Evolutionary conservation across 441 rosid species (phyloP).

Genomic region (Adansonia rubrostipa): DNA sequence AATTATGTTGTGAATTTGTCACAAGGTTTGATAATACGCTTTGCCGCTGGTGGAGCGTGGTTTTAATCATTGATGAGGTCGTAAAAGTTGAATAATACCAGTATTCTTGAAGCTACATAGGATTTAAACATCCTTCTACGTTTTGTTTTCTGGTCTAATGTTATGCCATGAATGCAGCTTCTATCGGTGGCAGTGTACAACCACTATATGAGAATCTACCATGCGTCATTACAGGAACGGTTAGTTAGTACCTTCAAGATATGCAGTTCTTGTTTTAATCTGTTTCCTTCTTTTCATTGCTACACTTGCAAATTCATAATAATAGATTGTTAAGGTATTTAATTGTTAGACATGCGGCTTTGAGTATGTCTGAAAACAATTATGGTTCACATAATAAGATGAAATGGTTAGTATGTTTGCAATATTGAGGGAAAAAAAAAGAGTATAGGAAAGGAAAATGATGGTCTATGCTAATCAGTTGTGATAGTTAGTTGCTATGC

Average conservation of each 20-base stretch:
- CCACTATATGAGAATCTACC: constrained; percentile 87
- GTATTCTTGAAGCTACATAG: not conserved
- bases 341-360: constrained; percentile 1
- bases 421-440: not conserved
- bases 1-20: constrained; percentile 16
- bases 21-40: not conserved
- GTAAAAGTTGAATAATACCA: not conserved
- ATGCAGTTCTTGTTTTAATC: not conserved
- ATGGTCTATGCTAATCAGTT: not conserved
- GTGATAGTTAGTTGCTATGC: not conserved
- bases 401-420: not conserved
- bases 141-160: constrained; percentile 12
- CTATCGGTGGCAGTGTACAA: constrained; percentile 96
- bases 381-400: not conserved
- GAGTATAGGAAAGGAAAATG: not conserved
- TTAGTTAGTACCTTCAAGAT: constrained; percentile 33
- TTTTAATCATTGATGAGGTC: not conserved
- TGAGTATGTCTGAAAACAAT: not conserved
- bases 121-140: not conserved
- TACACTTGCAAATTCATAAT: not conserved
- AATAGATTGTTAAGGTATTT: not conserved
- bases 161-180: constrained; percentile 56
- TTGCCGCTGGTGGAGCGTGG: not conserved
- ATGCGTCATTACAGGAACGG: constrained; percentile 72
- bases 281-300: not conserved